These are phyloP conservation scores for Zizania latifolia DNA, from an alignment of 176 grass and related monocot genomes.

Conservation along the genomic window DNA sequence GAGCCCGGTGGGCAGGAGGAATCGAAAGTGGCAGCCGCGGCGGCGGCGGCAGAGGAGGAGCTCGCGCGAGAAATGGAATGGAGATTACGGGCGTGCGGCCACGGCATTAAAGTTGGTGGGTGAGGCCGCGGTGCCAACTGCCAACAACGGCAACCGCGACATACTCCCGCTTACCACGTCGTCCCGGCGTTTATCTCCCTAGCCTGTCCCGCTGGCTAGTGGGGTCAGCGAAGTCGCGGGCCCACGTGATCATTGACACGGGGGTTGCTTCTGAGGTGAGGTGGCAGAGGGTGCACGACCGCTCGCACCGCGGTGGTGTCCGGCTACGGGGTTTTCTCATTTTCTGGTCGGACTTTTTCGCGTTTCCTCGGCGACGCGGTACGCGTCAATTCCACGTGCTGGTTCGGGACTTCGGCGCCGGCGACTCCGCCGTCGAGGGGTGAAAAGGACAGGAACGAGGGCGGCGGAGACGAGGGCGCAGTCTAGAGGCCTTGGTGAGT, in stretches of 20 bases:
- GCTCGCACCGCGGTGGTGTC: conserved; percentile 34
- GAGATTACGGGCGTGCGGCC: conserved; percentile 31
- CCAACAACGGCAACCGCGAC: conserved; percentile 32
- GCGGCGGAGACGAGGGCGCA: no score
- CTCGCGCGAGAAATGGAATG: conserved; percentile 9
- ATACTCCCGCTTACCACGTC: neutral
- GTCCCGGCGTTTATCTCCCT: neutral
- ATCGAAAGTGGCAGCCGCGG: conserved; percentile 20
- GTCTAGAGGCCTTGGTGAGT: no score
- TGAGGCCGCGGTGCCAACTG: neutral
- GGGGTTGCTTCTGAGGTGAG: neutral
- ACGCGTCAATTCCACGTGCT: no score
- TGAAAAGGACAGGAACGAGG: no score
- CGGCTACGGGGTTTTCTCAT: neutral
- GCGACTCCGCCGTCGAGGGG: no score
- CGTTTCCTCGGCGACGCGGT: conserved; percentile 16
- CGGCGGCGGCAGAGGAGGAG: neutral
- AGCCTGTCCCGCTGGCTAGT: neutral
- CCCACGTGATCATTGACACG: neutral
- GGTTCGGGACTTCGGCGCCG: no score
- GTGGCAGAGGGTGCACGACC: conserved; percentile 21
- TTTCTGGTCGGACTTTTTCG: neutral
- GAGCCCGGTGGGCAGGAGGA: neutral
- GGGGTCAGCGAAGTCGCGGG: neutral
- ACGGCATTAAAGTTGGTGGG: conserved; percentile 32